Percentiles rank a stretch among this genome's conserved stretches.
phyloP scores from a whole-genome alignment of 495 filamentous ascomycete genomes.

The Talaromyces stipitatus region DNA sequence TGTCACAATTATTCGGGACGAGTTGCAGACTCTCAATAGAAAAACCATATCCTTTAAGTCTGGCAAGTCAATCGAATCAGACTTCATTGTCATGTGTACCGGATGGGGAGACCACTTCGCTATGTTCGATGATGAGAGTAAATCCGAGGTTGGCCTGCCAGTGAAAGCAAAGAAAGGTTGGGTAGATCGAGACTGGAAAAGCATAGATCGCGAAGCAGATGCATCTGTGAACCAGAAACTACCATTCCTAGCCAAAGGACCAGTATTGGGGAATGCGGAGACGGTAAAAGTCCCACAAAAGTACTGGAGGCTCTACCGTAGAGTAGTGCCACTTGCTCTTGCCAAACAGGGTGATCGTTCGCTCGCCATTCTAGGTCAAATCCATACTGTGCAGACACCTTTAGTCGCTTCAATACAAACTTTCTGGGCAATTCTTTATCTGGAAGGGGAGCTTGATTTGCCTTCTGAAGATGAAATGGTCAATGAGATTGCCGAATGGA shows the following conservation, averaged over 20 bases:
- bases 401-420: slow-evolving; percentile 23
- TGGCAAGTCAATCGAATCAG: neutral
- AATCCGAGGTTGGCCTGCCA: slow-evolving; percentile 7
- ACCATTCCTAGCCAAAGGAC: no score
- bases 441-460: slow-evolving; percentile 20
- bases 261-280: no score
- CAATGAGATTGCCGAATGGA: slow-evolving; percentile 23
- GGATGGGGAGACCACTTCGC: slow-evolving; percentile 19
- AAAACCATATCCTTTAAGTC: no score
- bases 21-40: neutral
- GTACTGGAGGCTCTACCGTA: slow-evolving; percentile 2
- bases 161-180: no score
- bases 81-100: slow-evolving; percentile 22
- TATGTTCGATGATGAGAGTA: slow-evolving; percentile 9
- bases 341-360: slow-evolving; percentile 17
- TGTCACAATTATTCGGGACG: slow-evolving; percentile 16
- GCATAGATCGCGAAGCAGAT: slow-evolving; percentile 16
- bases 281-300: slow-evolving; percentile 6
- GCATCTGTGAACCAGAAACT: slow-evolving; percentile 11
- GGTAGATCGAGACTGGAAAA: slow-evolving; percentile 10
- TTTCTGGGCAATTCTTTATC: slow-evolving; percentile 12
- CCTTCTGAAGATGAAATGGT: slow-evolving; percentile 18
- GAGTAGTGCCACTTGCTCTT: slow-evolving; percentile 9
- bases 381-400: slow-evolving; percentile 23
- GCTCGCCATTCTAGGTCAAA: slow-evolving; percentile 22